Evolutionary conservation across 371 early-diverging fungal species (phyloP), one percentile per base, ranked within the genome.

Genomic region (Dichotomocladium elegans): DNA sequence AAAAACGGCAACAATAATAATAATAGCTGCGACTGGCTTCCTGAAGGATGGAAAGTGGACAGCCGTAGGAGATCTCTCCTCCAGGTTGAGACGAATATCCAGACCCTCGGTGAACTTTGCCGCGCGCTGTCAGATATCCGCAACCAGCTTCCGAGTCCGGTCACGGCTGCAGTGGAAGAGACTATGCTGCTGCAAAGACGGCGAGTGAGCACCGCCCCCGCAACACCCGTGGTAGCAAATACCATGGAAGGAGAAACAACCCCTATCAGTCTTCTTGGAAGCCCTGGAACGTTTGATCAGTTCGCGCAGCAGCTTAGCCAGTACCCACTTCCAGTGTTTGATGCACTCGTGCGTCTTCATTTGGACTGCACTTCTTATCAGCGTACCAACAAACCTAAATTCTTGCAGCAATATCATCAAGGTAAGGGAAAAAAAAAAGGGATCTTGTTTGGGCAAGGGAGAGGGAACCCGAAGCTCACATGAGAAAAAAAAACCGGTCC

Each of bases 21-120:
- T n/a, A n/a, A n/a, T n/a, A n/a, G n/a, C n/a, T n/a, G 14, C 19
- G 45, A 3, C 15, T 51, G 51, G 46, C 27, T 68, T 29, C 68
- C 68, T 8, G 29, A 48, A 10, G 68, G 68, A 14, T 68, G 68
- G 68, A 54, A 34, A 11, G 27, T 58, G 1, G 33, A 58, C n/a
- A 66, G 51, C 10, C 15, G 51, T 30, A 40, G 51, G 25, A 41
- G 57, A 33, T 68, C 68, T 19, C 48, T 61, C 0, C 52, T 68
- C 41, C 61, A 68, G 51, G 22, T 68, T 1, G 64, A 63, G 12
- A 68, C 68, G 1, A 68, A 68, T 43, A 68, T 68, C 26, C 61
- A 61, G n/a, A 68, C 68, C n/a, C 50, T 68, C 3, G 61, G 68
- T 2, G 58, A 68, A 25, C 49, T 68, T 7, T 68, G 61, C 40